A percentile compares a stretch with the other conserved stretches of the same genome.
Conservation (phyloP, 2,329 filamentous ascomycete species). For the Aphanocladium album region DNA sequence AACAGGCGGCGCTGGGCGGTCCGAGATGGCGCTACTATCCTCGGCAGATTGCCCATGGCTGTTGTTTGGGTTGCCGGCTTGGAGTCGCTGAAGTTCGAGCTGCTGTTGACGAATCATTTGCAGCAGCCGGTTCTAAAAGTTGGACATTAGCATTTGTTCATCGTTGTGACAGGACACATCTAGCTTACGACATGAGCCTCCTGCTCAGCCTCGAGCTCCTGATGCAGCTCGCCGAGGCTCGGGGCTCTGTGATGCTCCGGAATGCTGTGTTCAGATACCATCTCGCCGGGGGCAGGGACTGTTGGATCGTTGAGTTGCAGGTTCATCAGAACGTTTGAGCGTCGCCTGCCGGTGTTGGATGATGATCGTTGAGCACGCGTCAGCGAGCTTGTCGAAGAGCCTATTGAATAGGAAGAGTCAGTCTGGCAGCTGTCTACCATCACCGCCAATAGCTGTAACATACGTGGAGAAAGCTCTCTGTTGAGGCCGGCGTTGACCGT, state of each 20-base stretch:
- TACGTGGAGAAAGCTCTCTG: constrained; percentile 56
- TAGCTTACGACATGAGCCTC: constrained; percentile 66
- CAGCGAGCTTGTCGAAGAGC: constrained; percentile 50
- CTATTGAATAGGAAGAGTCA: constrained; percentile 24
- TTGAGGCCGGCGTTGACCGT: constrained; percentile 74
- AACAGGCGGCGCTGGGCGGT: constrained; percentile 37
- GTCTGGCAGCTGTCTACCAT: neutral
- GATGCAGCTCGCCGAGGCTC: constrained; percentile 71
- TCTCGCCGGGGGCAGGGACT: constrained; percentile 63
- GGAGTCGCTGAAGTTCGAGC: constrained; percentile 60
- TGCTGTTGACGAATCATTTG: constrained; percentile 74
- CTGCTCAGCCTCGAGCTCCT: constrained; percentile 74
- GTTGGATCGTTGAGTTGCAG: constrained; percentile 67
- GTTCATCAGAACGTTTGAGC: constrained; percentile 68
- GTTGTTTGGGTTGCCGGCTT: constrained; percentile 36
- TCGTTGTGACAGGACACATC: neutral
- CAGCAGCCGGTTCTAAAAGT: constrained; percentile 62
- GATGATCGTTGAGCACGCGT: constrained; percentile 36
- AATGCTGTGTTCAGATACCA: constrained; percentile 50
- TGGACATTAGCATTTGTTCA: constrained; percentile 13
- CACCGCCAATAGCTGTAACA: constrained; percentile 16
- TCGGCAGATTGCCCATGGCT: constrained; percentile 41
- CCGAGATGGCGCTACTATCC: constrained; percentile 44
- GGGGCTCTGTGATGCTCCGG: constrained; percentile 62
- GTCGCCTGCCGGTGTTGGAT: constrained; percentile 51